phyloP scores from a whole-genome alignment of 306 rosid genomes.

The Sindora glabra region DNA sequence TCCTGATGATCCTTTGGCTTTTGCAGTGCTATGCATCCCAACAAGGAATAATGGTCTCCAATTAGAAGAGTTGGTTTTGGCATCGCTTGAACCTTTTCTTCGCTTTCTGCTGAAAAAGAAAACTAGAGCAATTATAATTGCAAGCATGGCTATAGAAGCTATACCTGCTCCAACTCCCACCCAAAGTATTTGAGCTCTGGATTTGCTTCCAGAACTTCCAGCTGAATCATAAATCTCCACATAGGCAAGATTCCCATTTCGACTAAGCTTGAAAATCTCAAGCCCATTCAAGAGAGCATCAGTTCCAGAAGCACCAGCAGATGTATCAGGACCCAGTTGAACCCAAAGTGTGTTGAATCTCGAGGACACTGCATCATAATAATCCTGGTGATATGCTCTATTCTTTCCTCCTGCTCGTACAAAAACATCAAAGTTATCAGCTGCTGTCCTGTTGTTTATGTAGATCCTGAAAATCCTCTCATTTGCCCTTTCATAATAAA shows the following conservation, averaged over 20 bases:
- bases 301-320: constrained; percentile 77
- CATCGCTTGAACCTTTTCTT: constrained; percentile 33
- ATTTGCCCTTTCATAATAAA: constrained; percentile 39
- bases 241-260: constrained; percentile 69
- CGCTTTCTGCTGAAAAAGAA: constrained; percentile 41
- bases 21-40: constrained; percentile 42
- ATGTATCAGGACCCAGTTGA: constrained; percentile 81
- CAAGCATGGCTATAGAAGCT: constrained; percentile 42
- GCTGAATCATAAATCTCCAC: constrained; percentile 33
- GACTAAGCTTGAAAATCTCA: constrained; percentile 84
- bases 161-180: constrained; percentile 65
- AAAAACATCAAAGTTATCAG: constrained; percentile 59
- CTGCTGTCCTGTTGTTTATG: constrained; percentile 84
- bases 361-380: constrained; percentile 49
- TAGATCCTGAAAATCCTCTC: constrained; percentile 78
- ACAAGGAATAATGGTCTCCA: constrained; percentile 70
- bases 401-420: constrained; percentile 68
- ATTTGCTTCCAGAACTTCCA: constrained; percentile 27
- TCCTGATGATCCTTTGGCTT: constrained; percentile 49
- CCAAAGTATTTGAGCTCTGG: constrained; percentile 51
- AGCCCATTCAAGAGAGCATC: constrained; percentile 92
- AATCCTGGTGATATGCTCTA: constrained; percentile 77
- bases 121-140: constrained; percentile 23
- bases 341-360: constrained; percentile 66
- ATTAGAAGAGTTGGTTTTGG: constrained; percentile 46